A percentile compares a stretch with the other conserved stretches of the same genome.
phyloP scores from a whole-genome alignment of 495 filamentous ascomycete genomes.

The Podospora fimiseda region DNA sequence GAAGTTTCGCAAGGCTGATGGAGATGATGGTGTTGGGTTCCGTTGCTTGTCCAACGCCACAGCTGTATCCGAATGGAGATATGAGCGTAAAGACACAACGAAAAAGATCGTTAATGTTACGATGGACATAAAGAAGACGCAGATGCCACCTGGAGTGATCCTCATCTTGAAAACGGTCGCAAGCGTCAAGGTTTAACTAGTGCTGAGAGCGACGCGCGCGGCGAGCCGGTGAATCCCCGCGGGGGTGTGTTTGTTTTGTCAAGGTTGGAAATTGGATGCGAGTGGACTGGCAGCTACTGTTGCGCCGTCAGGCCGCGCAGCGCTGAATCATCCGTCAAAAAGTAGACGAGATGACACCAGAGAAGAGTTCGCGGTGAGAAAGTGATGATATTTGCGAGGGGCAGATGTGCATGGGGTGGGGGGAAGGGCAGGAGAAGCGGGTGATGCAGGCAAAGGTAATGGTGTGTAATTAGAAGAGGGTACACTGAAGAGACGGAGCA shows the following conservation, averaged over 20 bases:
- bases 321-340: conserved; percentile 5
- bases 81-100: conserved; percentile 36
- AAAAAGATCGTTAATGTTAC: conserved; percentile 44
- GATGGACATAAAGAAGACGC: too few relatives aligned
- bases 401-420: not conserved
- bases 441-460: not conserved
- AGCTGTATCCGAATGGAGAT: conserved; percentile 20
- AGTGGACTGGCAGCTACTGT: conserved; percentile 2
- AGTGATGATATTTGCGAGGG: not conserved
- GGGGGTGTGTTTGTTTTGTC: not conserved
- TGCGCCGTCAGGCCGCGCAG: conserved; percentile 8
- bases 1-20: conserved; percentile 31
- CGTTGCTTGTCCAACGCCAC: conserved; percentile 4
- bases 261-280: not conserved
- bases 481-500: not conserved
- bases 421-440: not conserved
- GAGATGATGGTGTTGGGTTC: conserved; percentile 13
- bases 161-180: conserved; percentile 32
- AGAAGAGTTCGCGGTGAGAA: not conserved
- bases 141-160: conserved; percentile 39
- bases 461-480: not conserved
- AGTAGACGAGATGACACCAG: not conserved
- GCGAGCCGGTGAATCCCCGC: too few relatives aligned
- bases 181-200: not conserved
- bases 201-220: too few relatives aligned